These are phyloP conservation scores for Rhodotorula babjevae DNA, from an alignment of 768 basidiomycete species.

Conservation along the genomic window DNA sequence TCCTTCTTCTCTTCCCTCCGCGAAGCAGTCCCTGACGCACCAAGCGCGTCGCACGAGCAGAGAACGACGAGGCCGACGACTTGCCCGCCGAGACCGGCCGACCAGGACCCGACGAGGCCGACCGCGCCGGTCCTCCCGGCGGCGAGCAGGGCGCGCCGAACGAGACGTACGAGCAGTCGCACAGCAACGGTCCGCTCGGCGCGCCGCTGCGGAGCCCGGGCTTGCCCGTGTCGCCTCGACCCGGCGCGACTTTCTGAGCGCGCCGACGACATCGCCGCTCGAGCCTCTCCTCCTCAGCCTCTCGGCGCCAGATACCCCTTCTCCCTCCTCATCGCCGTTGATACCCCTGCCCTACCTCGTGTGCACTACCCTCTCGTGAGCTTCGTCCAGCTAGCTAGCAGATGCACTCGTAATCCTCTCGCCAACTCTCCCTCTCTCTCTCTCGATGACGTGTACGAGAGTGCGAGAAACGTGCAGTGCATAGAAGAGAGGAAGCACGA, in stretches of 20 bases:
- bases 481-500: no score
- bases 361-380: no score
- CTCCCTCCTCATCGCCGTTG: no score
- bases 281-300: no score
- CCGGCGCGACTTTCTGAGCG: slow-evolving; percentile 13
- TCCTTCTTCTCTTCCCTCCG: neutral
- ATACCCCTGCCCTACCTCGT: neutral
- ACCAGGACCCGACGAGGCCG: neutral
- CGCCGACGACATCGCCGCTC: no score
- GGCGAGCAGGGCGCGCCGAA: no score
- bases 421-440: no score
- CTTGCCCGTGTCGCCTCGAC: slow-evolving; percentile 5
- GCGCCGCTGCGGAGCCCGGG: slow-evolving; percentile 11
- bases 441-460: no score
- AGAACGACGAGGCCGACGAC: slow-evolving; percentile 1
- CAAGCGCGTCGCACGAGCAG: neutral
- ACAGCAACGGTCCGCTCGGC: neutral
- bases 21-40: neutral
- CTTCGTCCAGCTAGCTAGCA: no score
- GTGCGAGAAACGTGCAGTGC: no score
- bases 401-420: no score
- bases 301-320: neutral
- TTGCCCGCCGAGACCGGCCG: neutral
- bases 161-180: no score
- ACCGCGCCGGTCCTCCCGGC: neutral